Evolutionary conservation across 768 basidiomycete genomes (phyloP).

Genomic region (Strobilomyces dryophilus): DNA sequence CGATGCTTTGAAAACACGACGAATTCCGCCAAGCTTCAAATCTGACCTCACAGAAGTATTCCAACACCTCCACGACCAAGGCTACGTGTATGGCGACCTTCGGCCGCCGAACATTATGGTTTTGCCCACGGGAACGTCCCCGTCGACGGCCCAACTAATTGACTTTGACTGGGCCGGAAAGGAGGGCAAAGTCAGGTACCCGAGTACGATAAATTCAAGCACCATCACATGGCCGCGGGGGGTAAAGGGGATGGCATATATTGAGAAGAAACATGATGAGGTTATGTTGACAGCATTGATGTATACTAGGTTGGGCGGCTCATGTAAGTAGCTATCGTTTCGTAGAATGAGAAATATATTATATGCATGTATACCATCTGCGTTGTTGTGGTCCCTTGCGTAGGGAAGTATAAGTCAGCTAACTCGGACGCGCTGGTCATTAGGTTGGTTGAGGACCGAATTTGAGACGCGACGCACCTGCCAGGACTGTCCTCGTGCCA

Average conservation of each 20-base stretch:
- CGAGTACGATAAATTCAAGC: not conserved
- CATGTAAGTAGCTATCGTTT: too few species aligned
- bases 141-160: not conserved
- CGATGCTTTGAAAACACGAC: not conserved
- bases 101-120: not conserved
- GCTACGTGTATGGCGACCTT: not conserved
- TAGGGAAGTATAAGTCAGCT: too few species aligned
- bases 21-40: not conserved
- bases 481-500: too few species aligned
- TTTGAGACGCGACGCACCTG: too few species aligned
- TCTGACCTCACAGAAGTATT: not conserved
- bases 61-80: not conserved
- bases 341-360: too few species aligned
- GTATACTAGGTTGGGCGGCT: too few species aligned
- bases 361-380: too few species aligned
- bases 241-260: not conserved
- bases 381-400: too few species aligned
- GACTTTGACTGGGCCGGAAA: not conserved
- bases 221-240: not conserved
- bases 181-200: not conserved
- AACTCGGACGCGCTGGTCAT: too few species aligned
- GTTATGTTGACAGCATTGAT: not conserved
- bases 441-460: too few species aligned
- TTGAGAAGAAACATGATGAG: not conserved
- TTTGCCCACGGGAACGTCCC: not conserved